These are phyloP conservation scores for Mortierella sp. DNA, from an alignment of 371 early-diverging fungal genomes.

Conservation along the genomic window DNA sequence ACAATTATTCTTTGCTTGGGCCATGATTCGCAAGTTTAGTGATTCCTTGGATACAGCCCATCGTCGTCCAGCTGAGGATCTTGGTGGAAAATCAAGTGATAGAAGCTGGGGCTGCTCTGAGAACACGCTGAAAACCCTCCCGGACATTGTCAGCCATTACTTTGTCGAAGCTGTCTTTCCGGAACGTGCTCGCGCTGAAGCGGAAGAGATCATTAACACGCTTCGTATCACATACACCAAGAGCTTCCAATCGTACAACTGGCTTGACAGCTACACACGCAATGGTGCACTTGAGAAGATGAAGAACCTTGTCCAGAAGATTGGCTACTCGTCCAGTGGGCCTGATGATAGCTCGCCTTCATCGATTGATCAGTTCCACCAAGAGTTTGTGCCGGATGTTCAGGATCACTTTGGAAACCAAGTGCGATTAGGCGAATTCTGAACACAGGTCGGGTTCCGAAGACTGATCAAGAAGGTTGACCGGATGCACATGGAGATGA, in stretches of 20 bases:
- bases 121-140: background rate
- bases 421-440: background rate
- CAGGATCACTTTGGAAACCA: background rate
- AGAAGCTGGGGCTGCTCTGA: background rate
- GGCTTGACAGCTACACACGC: background rate
- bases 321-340: background rate
- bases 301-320: background rate
- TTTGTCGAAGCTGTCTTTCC: background rate
- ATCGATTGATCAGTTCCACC: background rate
- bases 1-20: conserved; percentile 61
- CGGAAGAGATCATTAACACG: background rate
- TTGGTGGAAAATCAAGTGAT: background rate
- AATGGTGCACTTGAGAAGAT: background rate
- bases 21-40: conserved; percentile 34
- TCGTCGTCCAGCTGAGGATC: too few relatives aligned
- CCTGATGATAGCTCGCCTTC: background rate
- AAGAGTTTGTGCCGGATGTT: background rate
- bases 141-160: background rate
- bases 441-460: background rate
- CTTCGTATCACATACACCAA: background rate
- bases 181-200: background rate
- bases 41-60: conserved; percentile 13
- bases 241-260: background rate
- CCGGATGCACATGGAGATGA: too few relatives aligned
- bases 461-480: background rate